Percentiles rank a stretch among this genome's conserved stretches.
Evolutionary conservation across 73 alveolate genomes (phyloP).

Genomic region (Paramecium bursaria): DNA sequence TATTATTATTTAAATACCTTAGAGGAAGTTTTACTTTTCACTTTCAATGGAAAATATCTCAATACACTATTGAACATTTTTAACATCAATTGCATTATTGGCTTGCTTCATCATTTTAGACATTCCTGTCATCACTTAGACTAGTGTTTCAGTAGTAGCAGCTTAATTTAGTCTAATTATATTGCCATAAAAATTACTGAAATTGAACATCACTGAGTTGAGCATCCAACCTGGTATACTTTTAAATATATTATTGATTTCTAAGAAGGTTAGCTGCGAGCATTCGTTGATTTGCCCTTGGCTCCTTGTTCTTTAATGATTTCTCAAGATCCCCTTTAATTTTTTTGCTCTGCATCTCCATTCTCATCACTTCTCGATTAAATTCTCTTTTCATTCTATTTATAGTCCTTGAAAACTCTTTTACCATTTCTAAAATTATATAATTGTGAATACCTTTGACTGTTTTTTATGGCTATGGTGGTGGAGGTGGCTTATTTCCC

Average conservation of each 20-base stretch:
- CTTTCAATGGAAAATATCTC: constrained; percentile 58
- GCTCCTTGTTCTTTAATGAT: constrained; percentile 62
- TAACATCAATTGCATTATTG: constrained; percentile 60
- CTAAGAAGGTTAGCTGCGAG: constrained; percentile 41
- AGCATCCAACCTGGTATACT: constrained; percentile 70
- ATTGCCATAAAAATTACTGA: constrained; percentile 11
- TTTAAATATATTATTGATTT: constrained; percentile 46
- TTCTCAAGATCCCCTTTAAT: constrained; percentile 52
- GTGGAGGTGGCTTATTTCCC: constrained; percentile 74
- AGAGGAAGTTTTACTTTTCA: constrained; percentile 63
- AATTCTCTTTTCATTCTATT: constrained; percentile 63
- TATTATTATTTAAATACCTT: constrained; percentile 27
- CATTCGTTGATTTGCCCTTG: constrained; percentile 65
- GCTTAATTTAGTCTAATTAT: constrained; percentile 56
- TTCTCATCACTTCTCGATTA: constrained; percentile 65
- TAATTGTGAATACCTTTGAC: constrained; percentile 46
- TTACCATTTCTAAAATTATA: constrained; percentile 64
- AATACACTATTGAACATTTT: constrained; percentile 66
- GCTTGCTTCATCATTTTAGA: constrained; percentile 66
- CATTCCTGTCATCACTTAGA: constrained; percentile 69
- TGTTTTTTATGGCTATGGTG: constrained; percentile 67
- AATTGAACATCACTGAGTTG: constrained; percentile 64
- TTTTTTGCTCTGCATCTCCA: constrained; percentile 61
- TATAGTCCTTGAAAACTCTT: constrained; percentile 66
- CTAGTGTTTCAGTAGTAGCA: constrained; percentile 72